Conservation (phyloP, 495 filamentous ascomycete genomes). For the Aspergillus diversus region DNA sequence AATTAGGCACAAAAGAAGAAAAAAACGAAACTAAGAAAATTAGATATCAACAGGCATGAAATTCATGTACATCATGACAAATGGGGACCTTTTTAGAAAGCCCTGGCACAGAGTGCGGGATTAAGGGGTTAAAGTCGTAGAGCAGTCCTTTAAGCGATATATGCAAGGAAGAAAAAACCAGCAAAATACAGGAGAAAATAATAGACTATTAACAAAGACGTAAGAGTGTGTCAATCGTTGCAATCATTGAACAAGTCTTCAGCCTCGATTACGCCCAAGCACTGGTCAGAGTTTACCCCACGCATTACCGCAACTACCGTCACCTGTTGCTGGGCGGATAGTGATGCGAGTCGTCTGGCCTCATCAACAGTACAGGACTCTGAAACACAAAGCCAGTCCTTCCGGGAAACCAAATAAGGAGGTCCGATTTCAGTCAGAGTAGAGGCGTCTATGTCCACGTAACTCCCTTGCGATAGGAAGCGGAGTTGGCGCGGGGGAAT, state of each 20-base stretch:
- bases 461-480: constrained; percentile 33
- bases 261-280: constrained; percentile 41
- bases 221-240: constrained; percentile 10
- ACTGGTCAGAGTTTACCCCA: constrained; percentile 29
- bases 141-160: background rate
- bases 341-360: constrained; percentile 22
- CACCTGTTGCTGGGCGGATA: constrained; percentile 21
- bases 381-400: constrained; percentile 39
- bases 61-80: constrained; percentile 27
- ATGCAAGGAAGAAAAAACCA: background rate
- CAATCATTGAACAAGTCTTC: constrained; percentile 38
- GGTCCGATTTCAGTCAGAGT: constrained; percentile 25
- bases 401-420: constrained; percentile 30
- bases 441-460: constrained; percentile 41
- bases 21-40: constrained; percentile 1
- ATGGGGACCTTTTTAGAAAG: background rate
- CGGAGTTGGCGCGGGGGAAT: constrained; percentile 43
- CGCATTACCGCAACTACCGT: constrained; percentile 40
- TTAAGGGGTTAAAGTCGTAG: background rate
- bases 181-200: background rate
- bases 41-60: constrained; percentile 10
- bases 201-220: background rate
- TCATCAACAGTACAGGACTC: constrained; percentile 40
- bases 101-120: background rate
- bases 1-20: constrained; percentile 5